Evolutionary conservation across 495 filamentous ascomycete species (phyloP).

Genomic region (Niebla homalea): DNA sequence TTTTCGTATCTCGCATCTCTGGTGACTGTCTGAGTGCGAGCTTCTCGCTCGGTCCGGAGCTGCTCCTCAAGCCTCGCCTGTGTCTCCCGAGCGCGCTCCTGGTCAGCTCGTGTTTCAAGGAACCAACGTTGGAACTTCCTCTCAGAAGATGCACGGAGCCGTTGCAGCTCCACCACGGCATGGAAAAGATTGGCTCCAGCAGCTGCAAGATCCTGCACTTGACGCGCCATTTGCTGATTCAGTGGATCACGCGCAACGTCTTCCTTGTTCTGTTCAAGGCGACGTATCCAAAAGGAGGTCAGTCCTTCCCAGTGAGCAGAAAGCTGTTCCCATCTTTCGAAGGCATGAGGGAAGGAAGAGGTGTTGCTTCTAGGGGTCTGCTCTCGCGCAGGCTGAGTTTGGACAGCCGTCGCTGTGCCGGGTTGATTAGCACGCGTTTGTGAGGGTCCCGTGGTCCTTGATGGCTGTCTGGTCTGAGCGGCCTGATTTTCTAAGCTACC

Average conservation of each 20-base stretch:
- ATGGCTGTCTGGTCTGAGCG: constrained; percentile 8
- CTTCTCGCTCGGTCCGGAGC: constrained; percentile 58
- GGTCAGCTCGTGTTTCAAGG: constrained; percentile 79
- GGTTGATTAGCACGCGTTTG: constrained; percentile 1
- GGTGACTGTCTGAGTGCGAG: constrained; percentile 48
- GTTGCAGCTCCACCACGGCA: constrained; percentile 89
- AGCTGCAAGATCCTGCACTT: constrained; percentile 89
- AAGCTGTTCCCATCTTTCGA: constrained; percentile 91
- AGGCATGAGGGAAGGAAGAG: constrained; percentile 81
- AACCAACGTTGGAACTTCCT: constrained; percentile 99
- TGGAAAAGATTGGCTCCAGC: constrained; percentile 96
- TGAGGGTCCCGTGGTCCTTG: constrained; percentile 1
- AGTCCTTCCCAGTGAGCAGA: constrained; percentile 98
- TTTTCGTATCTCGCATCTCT: constrained; percentile 49
- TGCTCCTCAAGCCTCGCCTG: constrained; percentile 65
- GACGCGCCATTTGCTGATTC: constrained; percentile 74
- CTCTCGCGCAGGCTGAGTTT: constrained; percentile 20
- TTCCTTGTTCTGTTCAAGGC: constrained; percentile 76
- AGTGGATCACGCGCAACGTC: constrained; percentile 72
- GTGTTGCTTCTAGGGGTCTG: constrained; percentile 27
- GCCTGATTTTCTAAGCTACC: not conserved
- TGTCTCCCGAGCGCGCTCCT: constrained; percentile 75
- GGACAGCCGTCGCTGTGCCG: not conserved
- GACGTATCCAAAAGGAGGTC: constrained; percentile 91
- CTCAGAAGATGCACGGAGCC: constrained; percentile 89